These are phyloP conservation scores for Kurtzmaniella cleridarum DNA, from an alignment of 805 yeast species.

Conservation along the genomic window DNA sequence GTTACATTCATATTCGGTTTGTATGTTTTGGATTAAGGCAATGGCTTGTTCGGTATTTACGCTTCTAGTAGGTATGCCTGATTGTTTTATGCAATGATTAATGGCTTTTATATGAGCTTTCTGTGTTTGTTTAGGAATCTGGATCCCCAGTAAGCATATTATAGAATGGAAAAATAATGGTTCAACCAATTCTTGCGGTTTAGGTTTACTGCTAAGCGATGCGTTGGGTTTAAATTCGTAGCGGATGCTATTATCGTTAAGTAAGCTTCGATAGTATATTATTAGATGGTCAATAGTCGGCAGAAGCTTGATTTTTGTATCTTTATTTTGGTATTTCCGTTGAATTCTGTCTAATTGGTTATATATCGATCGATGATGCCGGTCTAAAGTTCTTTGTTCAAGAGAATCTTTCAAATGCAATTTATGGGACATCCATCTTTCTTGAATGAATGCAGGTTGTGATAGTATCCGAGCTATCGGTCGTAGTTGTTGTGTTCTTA, in stretches of 20 bases:
- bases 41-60: too few relatives aligned
- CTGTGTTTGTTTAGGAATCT: not conserved
- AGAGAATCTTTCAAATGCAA: not conserved
- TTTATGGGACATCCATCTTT: slow-evolving; percentile 3
- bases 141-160: not conserved
- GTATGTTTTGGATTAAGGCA: too few relatives aligned
- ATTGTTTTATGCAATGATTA: too few relatives aligned
- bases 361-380: slow-evolving; percentile 13
- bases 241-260: not conserved
- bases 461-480: not conserved
- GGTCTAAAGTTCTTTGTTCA: slow-evolving; percentile 20
- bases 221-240: not conserved
- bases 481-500: not conserved
- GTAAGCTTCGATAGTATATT: not conserved
- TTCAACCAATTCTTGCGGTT: not conserved
- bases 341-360: slow-evolving; percentile 10
- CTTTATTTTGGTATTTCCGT: not conserved
- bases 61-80: too few relatives aligned
- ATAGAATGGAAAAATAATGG: slow-evolving; percentile 2
- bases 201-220: not conserved
- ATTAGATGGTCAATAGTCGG: slow-evolving; percentile 1
- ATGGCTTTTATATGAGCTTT: too few relatives aligned
- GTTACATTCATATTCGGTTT: too few relatives aligned
- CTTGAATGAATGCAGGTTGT: not conserved
- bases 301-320: not conserved